These are phyloP conservation scores for Pleurotus giganteus DNA, from an alignment of 768 basidiomycete genomes.

Conservation along the genomic window DNA sequence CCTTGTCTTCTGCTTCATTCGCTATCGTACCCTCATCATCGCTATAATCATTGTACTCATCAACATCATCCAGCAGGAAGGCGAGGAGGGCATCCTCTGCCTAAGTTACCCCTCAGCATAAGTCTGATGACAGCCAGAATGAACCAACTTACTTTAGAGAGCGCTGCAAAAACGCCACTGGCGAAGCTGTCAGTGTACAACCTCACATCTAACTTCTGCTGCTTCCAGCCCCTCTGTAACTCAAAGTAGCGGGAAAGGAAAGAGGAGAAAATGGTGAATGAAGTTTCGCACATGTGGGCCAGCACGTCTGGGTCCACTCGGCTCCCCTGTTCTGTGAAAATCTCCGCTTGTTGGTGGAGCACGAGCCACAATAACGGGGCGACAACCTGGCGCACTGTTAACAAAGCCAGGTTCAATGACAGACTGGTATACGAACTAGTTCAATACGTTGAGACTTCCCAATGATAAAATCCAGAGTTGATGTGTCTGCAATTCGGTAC, in stretches of 20 bases:
- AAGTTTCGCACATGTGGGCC: conserved; percentile 5
- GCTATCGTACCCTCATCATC: not conserved
- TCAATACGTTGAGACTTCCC: conserved; percentile 4
- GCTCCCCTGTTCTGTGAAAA: not conserved
- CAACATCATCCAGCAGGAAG: not conserved
- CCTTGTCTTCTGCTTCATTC: not conserved
- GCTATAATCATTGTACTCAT: conserved; percentile 4
- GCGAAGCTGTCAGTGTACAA: conserved; percentile 5
- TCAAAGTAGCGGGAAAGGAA: not conserved
- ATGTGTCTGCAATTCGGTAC: conserved; percentile 3
- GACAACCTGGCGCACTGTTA: too few relatives aligned
- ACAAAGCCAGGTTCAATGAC: not conserved
- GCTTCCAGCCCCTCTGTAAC: conserved; percentile 2
- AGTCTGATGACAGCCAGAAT: too few relatives aligned
- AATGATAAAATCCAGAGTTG: conserved; percentile 5
- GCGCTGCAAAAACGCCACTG: conserved; percentile 3
- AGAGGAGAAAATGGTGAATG: not conserved
- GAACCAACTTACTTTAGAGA: too few relatives aligned
- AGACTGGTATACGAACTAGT: not conserved
- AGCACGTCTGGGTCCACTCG: not conserved
- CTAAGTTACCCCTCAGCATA: not conserved
- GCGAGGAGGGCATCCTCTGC: conserved; percentile 1
- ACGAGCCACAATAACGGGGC: conserved; percentile 3
- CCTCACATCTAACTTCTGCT: conserved; percentile 8
- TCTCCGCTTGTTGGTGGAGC: not conserved